Evolutionary conservation across 306 rosid species (phyloP), one percentile per base, ranked within the genome.

Genomic region (Morella rubra): DNA sequence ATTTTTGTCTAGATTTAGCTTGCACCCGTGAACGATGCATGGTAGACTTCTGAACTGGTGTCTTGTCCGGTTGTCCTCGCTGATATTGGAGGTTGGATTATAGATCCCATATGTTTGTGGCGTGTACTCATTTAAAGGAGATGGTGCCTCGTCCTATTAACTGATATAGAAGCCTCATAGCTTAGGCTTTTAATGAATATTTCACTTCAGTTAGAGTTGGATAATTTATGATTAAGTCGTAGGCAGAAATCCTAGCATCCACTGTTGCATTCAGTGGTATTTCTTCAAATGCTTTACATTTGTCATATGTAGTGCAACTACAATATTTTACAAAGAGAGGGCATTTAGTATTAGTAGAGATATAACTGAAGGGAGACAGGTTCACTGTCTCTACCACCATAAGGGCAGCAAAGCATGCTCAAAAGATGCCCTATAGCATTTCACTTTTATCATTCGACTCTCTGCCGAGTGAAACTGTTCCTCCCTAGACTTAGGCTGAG

Each of bases 41-140:
- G 71, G 24, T 65, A 41, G 71, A 65, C n/a, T 41, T 65, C 19
- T 41, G 2, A 65, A 42, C 71, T 65, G 71, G 22, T 65, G 71
- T 65, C 27, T 41, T 41, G 20, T 8, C 42, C 18, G 4, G 18
- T 59, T 59, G 24, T 42, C 49, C 47, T 6, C 15, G 12, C 16
- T 41, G 4, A 65, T 65, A 16, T 41, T 65, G 70, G 16, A 15
- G 70, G 49, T 65, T 18, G 16, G 27, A 40, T 65, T 15, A 65
- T 65, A 40, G 46, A 65, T 65, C 22, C 70, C 47, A 18, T 16
- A 13, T 18, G 45, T 65, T 40, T 65, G 47, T 65, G 24, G 41
- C 5, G 44, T 60, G 41, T 3, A 4, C 37, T 24, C 5, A 24
- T 7, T 64, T 41, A 41, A 42, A 8, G 27, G 46, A 41, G 47